Percentiles rank a stretch among this genome's conserved stretches.
These are phyloP conservation scores for Rhynchosporium secalis DNA, from an alignment of 2,329 filamentous ascomycete species.

Conservation along the genomic window DNA sequence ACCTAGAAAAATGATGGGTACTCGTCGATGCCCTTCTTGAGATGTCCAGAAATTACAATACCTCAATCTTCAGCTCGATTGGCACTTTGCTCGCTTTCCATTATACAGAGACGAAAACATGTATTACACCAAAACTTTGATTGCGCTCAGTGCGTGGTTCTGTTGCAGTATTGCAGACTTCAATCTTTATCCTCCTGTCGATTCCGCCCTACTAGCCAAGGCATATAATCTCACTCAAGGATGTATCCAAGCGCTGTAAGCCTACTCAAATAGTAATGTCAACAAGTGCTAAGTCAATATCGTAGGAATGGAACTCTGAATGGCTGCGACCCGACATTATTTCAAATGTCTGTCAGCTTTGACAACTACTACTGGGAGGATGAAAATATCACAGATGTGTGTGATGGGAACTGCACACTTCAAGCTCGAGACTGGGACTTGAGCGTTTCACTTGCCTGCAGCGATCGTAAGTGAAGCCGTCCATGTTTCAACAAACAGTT, in stretches of 20 bases:
- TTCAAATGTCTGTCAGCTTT: slow-evolving; percentile 17
- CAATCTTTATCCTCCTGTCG: slow-evolving; percentile 18
- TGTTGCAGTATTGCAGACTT: neutral
- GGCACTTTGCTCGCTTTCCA: too few relatives aligned
- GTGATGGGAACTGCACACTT: slow-evolving; percentile 13
- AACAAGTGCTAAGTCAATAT: too few relatives aligned
- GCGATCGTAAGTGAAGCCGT: neutral
- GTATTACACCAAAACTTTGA: too few relatives aligned
- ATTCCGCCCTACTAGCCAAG: slow-evolving; percentile 1
- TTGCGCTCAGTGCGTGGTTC: neutral
- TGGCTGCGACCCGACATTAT: slow-evolving; percentile 14
- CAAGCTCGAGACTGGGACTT: slow-evolving; percentile 18
- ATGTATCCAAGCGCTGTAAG: slow-evolving; percentile 17
- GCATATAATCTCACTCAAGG: slow-evolving; percentile 14
- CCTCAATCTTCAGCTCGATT: too few relatives aligned
- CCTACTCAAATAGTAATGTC: neutral
- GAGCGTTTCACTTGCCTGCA: slow-evolving; percentile 19
- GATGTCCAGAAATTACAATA: too few relatives aligned
- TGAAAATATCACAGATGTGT: slow-evolving; percentile 26
- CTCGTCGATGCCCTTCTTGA: too few relatives aligned
- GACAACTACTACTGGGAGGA: slow-evolving; percentile 26
- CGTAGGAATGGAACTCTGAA: slow-evolving; percentile 14
- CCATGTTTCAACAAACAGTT: too few relatives aligned
- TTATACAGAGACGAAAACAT: too few relatives aligned
- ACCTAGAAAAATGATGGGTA: neutral